Conservation (phyloP, 2,329 filamentous ascomycete species). For the Xylariaceae sp. region DNA sequence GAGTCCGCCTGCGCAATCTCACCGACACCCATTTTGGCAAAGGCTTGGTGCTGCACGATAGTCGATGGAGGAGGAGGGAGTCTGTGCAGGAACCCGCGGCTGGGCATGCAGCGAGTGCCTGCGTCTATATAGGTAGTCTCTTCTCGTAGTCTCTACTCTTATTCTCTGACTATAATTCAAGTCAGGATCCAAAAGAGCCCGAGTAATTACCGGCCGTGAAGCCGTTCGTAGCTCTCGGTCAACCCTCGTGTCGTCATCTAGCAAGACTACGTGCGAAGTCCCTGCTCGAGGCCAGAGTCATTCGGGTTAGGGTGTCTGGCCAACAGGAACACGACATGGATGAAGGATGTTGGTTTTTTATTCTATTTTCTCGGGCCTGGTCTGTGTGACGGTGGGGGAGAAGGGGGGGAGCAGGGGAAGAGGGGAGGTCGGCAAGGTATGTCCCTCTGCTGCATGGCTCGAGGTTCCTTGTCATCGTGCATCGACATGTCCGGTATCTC, state of each 20-base stretch:
- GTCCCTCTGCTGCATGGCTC: too few relatives aligned
- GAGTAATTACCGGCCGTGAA: neutral
- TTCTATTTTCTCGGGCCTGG: neutral
- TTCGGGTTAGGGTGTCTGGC: neutral
- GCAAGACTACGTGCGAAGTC: neutral
- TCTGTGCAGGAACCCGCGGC: neutral
- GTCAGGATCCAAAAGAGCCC: neutral
- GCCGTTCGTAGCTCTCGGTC: neutral
- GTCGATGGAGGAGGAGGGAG: neutral
- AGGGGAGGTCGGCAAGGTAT: neutral
- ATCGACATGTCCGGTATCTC: too few relatives aligned
- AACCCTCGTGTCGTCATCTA: neutral
- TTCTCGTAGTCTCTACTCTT: too few relatives aligned
- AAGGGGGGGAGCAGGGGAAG: too few relatives aligned
- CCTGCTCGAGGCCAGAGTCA: neutral
- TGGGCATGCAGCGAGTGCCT: neutral
- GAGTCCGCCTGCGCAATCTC: conserved; percentile 3
- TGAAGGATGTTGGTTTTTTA: neutral
- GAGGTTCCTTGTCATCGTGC: too few relatives aligned
- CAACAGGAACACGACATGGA: neutral
- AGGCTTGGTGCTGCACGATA: neutral
- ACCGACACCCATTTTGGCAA: neutral
- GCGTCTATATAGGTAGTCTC: neutral
- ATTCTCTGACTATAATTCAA: neutral
- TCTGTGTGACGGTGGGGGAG: neutral